These are phyloP conservation scores for Canna indica DNA, from an alignment of 176 grass and related monocot species.

Conservation along the genomic window DNA sequence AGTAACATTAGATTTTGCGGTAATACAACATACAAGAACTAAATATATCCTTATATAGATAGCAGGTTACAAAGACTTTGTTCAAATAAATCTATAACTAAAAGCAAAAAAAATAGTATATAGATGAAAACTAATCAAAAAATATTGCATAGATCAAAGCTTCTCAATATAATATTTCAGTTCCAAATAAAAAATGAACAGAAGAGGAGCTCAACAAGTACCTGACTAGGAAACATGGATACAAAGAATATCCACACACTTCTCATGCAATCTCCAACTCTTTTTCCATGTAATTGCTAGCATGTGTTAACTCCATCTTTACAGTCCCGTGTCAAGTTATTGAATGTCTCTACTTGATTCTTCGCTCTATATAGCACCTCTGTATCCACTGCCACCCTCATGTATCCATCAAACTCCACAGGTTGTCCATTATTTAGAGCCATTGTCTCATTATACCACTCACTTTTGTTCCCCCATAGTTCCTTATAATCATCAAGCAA, in stretches of 20 bases:
- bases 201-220: background rate
- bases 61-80: no score
- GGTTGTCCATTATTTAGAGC: slow-evolving; percentile 40
- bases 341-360: slow-evolving; percentile 68
- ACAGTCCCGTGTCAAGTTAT: slow-evolving; percentile 92
- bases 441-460: slow-evolving; percentile 86
- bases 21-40: no score
- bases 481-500: slow-evolving; percentile 93
- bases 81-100: background rate
- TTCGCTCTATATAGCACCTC: slow-evolving; percentile 83
- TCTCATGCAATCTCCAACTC: background rate
- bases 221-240: background rate
- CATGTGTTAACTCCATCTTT: slow-evolving; percentile 96
- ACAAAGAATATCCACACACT: background rate
- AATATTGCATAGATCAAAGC: background rate
- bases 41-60: no score
- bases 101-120: no score
- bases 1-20: no score
- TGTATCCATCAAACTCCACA: slow-evolving; percentile 75
- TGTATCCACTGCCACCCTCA: slow-evolving; percentile 81
- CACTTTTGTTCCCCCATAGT: slow-evolving; percentile 68
- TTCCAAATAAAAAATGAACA: background rate
- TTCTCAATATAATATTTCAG: background rate
- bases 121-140: no score
- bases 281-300: slow-evolving; percentile 11